Evolutionary conservation across 495 filamentous ascomycete species (phyloP).

Genomic region (Massariosphaeria phaeospora): DNA sequence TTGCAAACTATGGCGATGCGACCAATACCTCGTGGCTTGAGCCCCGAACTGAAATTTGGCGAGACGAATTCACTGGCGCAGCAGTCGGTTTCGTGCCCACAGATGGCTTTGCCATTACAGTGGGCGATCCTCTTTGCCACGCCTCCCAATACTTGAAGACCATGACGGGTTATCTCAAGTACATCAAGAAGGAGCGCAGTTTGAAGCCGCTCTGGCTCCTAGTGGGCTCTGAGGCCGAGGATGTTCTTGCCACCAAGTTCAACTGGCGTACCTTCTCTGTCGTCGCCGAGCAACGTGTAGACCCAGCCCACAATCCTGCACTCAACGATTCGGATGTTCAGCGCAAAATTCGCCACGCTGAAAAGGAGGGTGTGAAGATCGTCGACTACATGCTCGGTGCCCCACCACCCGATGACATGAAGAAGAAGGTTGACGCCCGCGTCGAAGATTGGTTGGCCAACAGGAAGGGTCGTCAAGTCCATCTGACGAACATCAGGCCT

Average conservation of each 20-base stretch:
- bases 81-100: constrained; percentile 72
- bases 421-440: constrained; percentile 60
- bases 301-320: constrained; percentile 54
- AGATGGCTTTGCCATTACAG: constrained; percentile 67
- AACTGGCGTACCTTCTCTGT: constrained; percentile 81
- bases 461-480: constrained; percentile 77
- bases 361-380: constrained; percentile 72
- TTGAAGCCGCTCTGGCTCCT: constrained; percentile 81
- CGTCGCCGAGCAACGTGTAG: constrained; percentile 75
- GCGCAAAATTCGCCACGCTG: constrained; percentile 69
- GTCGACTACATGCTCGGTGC: constrained; percentile 58
- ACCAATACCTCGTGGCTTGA: constrained; percentile 85
- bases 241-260: constrained; percentile 65
- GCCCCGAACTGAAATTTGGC: constrained; percentile 76
- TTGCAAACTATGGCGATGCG: constrained; percentile 85
- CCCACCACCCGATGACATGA: constrained; percentile 57
- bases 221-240: constrained; percentile 61
- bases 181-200: constrained; percentile 62
- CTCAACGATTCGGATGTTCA: constrained; percentile 55
- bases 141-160: constrained; percentile 62
- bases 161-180: constrained; percentile 65
- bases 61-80: constrained; percentile 68
- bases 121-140: constrained; percentile 78
- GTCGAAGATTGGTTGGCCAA: constrained; percentile 71
- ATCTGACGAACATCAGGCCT: constrained; percentile 75